Base-by-base conservation (phyloP, 768 basidiomycete genomes). In the Xerocomus potaroensis region DNA sequence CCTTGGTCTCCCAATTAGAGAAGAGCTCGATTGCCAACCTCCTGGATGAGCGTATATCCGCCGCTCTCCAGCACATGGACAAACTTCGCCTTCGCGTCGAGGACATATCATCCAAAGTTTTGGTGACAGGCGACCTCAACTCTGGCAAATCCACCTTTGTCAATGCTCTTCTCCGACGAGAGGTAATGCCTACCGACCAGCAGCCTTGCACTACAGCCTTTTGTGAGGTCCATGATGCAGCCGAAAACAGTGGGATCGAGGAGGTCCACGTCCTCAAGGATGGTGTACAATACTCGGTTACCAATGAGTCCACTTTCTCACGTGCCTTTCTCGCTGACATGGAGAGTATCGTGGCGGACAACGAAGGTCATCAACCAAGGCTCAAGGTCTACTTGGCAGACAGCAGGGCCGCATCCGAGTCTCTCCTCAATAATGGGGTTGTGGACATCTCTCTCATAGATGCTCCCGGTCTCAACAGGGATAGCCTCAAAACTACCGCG, bases 381-480 rank as follows among this genome's bases (percentile, higher is more conserved):
- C 75, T 98, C 65, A 94, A 92, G 68, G 74, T 97, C 26, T 99
- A 95, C 66, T 78, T 98, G 48, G 77, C 81, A 30, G 93, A 97
- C 61, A 79, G 80, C 27, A 82, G 87, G 43, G 75, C 82, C 4
- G 78, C 86, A 11, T 78, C 83, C 34, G 82, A 87, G 60, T 94
- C 94, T 3, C 83, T 96, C 30, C 77, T 96, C 45, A 90, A 88
- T 73, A 97, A 95, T 61, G 93, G 93, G 49, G 83, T 96, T 44
- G 92, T 96, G 60, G 91, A 96, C 64, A 97, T 98, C 58, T 94
- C 94, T 10, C 87, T 98, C 59, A 98, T 98, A 64, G 96, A 99
- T 56, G 95, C 94, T 0, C 96, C 96, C 3, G 96, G 96, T 43
- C 81, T 99, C 43, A 99, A 99, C 68, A 84, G 92, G 38, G 96